Conservation (phyloP, 2,329 filamentous ascomycete species). For the Hypoxylon sp. region DNA sequence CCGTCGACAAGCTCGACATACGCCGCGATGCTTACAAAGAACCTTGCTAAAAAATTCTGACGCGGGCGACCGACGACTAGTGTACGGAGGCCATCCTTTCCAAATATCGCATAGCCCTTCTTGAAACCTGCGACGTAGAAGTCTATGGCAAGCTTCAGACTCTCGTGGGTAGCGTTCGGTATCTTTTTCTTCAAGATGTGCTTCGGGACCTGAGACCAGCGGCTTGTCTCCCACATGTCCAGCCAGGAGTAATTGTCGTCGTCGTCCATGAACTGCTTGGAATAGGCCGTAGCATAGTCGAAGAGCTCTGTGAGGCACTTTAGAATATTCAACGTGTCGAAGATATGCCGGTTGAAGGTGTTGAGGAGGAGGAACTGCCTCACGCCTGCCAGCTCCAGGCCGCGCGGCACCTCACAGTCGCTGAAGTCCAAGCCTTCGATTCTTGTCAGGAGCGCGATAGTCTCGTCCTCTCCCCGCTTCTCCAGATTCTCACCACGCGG, state of each 20-base stretch:
- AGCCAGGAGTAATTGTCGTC: background rate
- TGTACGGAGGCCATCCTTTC: background rate
- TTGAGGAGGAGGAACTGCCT: background rate
- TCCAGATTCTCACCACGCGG: background rate
- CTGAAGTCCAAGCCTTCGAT: background rate
- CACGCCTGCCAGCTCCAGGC: background rate
- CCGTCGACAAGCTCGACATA: background rate
- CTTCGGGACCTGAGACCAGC: background rate
- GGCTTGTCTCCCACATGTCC: background rate
- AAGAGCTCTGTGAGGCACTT: background rate
- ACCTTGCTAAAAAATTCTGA: background rate
- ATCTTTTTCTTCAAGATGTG: background rate
- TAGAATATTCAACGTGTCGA: background rate
- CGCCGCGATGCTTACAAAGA: background rate
- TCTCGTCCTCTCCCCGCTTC: background rate
- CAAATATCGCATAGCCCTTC: background rate
- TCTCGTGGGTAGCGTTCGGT: background rate
- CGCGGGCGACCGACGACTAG: background rate
- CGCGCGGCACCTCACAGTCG: background rate
- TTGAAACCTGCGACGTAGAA: background rate
- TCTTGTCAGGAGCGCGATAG: background rate
- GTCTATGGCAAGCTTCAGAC: background rate
- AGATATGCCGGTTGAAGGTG: background rate
- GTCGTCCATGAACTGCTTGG: background rate
- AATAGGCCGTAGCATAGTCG: background rate